Evolutionary conservation across 495 filamentous ascomycete genomes (phyloP).

Genomic region (Apiosordaria backusii): DNA sequence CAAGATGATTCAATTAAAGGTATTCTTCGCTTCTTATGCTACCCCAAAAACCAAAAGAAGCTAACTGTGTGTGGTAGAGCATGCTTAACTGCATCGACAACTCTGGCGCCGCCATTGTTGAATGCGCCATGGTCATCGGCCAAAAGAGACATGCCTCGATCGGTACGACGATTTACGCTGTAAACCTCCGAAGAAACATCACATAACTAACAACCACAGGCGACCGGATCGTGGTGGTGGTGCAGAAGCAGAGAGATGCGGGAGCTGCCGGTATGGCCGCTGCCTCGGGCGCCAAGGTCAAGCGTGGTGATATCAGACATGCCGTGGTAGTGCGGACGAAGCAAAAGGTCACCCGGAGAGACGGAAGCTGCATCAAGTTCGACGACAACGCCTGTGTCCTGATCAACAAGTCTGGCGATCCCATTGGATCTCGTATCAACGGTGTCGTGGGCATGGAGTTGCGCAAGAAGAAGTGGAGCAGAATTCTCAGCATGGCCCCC

Average conservation of each 20-base stretch:
- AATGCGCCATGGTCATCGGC: slow-evolving; percentile 87
- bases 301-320: slow-evolving; percentile 93
- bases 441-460: slow-evolving; percentile 85
- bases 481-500: slow-evolving; percentile 93
- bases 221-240: slow-evolving; percentile 94
- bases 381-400: slow-evolving; percentile 98
- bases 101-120: slow-evolving; percentile 95
- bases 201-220: slow-evolving; percentile 48
- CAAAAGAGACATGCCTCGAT: slow-evolving; percentile 88
- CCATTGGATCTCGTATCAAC: slow-evolving; percentile 88
- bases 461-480: slow-evolving; percentile 87
- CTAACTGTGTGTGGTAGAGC: slow-evolving; percentile 53
- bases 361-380: slow-evolving; percentile 87
- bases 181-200: neutral
- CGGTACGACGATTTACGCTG: slow-evolving; percentile 53
- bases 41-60: neutral
- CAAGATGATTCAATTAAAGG: slow-evolving; percentile 99
- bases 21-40: slow-evolving; percentile 28
- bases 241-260: slow-evolving; percentile 83
- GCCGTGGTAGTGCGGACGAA: slow-evolving; percentile 89
- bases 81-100: slow-evolving; percentile 99
- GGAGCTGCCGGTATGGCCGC: slow-evolving; percentile 51
- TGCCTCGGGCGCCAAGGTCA: slow-evolving; percentile 77
- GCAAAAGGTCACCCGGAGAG: slow-evolving; percentile 78
- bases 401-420: slow-evolving; percentile 95